Evolutionary conservation across 2,329 filamentous ascomycete species (phyloP).

Genomic region (Pseudogymnoascus sp.): DNA sequence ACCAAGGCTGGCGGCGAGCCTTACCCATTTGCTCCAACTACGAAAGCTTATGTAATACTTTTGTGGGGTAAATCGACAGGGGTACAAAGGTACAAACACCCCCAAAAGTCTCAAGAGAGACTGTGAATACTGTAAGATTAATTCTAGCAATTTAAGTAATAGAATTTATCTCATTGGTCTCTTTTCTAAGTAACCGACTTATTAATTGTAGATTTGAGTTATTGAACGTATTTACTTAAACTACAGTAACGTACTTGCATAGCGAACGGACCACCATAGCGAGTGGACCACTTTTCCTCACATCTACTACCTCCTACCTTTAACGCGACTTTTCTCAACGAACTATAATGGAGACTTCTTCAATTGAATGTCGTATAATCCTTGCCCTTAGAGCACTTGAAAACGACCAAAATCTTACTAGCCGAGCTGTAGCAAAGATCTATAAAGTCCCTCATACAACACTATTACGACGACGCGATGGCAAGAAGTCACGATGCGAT

Average conservation of each 20-base stretch:
- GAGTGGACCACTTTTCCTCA: neutral
- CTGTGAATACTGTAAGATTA: too few species aligned
- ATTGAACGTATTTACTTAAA: too few species aligned
- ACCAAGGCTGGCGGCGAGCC: neutral
- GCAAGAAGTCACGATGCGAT: neutral
- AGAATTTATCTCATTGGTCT: too few species aligned
- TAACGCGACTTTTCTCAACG: neutral
- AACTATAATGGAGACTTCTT: neutral
- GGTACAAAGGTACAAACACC: neutral
- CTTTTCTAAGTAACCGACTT: too few species aligned
- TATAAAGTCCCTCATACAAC: neutral
- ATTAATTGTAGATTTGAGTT: too few species aligned
- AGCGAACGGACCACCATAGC: neutral
- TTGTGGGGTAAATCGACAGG: neutral
- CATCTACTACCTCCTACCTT: neutral
- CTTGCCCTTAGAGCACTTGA: neutral
- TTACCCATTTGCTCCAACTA: neutral
- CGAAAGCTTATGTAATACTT: neutral
- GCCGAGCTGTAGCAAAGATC: neutral
- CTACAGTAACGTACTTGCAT: neutral
- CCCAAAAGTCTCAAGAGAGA: too few species aligned
- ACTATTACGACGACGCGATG: neutral
- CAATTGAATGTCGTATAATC: neutral
- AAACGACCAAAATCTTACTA: neutral
- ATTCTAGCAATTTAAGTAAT: too few species aligned